phyloP scores from a whole-genome alignment of 2,329 filamentous ascomycete genomes.

The Pseudodiploospora longispora region DNA sequence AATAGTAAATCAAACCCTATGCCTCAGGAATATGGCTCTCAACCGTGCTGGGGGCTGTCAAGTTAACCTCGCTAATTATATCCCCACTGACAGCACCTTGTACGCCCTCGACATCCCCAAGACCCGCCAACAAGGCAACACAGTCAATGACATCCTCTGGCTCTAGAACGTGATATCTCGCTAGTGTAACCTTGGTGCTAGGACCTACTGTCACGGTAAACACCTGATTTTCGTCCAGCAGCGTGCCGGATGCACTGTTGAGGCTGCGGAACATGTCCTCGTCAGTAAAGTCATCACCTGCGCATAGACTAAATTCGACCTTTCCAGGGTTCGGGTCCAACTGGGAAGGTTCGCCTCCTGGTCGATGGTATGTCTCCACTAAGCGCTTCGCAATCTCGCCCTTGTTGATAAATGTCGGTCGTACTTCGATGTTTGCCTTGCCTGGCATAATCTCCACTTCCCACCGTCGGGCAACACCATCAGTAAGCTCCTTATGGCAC shows the following conservation, averaged over 20 bases:
- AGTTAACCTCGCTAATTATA: constrained; percentile 43
- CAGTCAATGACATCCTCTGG: constrained; percentile 78
- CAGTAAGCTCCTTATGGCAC: constrained; percentile 74
- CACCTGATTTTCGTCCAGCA: constrained; percentile 52
- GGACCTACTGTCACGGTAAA: constrained; percentile 90
- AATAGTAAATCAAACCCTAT: no score
- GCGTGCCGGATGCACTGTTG: constrained; percentile 47
- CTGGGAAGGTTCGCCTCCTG: constrained; percentile 35
- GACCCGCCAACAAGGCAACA: constrained; percentile 46
- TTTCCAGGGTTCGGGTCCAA: constrained; percentile 38
- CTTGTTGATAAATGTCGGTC: constrained; percentile 97
- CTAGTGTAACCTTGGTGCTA: constrained; percentile 84
- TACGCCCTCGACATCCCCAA: constrained; percentile 18
- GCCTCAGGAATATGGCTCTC: constrained; percentile 41
- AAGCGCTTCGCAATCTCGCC: constrained; percentile 86
- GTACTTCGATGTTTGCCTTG: constrained; percentile 93
- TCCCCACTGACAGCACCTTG: constrained; percentile 24
- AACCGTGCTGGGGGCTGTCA: constrained; percentile 45
- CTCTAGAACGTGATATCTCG: constrained; percentile 83
- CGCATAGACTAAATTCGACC: constrained; percentile 80
- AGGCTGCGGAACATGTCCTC: constrained; percentile 94
- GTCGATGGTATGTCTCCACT: constrained; percentile 61
- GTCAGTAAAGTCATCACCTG: constrained; percentile 94
- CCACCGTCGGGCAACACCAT: constrained; percentile 67
- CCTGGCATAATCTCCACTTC: constrained; percentile 95